A percentile compares a stretch with the other conserved stretches of the same genome.
Conservation (phyloP, 1,139 yeast species). For the Blastobotrys serpentis region DNA sequence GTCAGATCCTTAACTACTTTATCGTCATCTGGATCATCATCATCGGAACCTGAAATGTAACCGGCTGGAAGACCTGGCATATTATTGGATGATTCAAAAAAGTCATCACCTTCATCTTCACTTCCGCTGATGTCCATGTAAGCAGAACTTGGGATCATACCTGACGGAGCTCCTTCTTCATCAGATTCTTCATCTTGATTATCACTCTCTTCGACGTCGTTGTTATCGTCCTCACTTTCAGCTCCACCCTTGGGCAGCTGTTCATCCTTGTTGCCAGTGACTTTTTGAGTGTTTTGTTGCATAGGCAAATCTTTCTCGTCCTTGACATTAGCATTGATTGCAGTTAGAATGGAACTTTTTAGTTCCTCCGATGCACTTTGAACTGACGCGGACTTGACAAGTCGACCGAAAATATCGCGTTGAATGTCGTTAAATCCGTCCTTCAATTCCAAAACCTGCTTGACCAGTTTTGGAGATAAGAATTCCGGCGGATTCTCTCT, state of each 20-base stretch:
- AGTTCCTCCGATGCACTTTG: slow-evolving; percentile 49
- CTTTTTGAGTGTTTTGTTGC: too few relatives aligned
- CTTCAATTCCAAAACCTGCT: slow-evolving; percentile 12
- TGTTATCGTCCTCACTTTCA: slow-evolving; percentile 28
- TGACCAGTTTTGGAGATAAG: slow-evolving; percentile 17
- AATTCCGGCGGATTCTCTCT: slow-evolving; percentile 24
- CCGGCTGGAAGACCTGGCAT: slow-evolving; percentile 77
- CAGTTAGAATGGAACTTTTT: slow-evolving; percentile 4
- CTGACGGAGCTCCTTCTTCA: slow-evolving; percentile 20
- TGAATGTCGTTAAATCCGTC: slow-evolving; percentile 13
- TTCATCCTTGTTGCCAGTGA: too few relatives aligned
- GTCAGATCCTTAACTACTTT: slow-evolving; percentile 56
- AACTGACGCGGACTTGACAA: slow-evolving; percentile 58
- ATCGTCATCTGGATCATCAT: slow-evolving; percentile 62
- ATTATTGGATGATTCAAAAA: slow-evolving; percentile 44
- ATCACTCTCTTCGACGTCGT: slow-evolving; percentile 32
- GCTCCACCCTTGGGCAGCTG: too few relatives aligned
- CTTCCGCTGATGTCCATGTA: slow-evolving; percentile 33
- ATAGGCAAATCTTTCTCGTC: slow-evolving; percentile 18
- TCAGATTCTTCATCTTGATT: slow-evolving; percentile 39
- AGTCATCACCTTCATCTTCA: slow-evolving; percentile 21
- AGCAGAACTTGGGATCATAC: slow-evolving; percentile 18
- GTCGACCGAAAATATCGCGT: slow-evolving; percentile 46
- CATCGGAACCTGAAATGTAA: slow-evolving; percentile 75
- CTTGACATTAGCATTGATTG: neutral